These are phyloP conservation scores for Paramecium pentaurelia DNA, from an alignment of 73 alveolate species.

Conservation along the genomic window DNA sequence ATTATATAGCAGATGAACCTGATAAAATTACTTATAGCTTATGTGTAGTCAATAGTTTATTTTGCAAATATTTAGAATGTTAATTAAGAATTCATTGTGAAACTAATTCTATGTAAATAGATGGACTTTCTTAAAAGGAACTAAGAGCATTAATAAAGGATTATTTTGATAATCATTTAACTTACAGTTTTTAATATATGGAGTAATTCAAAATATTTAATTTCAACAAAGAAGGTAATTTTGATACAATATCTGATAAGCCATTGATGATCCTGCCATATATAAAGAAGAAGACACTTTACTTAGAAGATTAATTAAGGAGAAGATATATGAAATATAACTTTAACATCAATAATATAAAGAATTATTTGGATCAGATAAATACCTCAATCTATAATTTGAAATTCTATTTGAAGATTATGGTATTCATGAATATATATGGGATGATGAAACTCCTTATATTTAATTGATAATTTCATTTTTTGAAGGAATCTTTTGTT, in stretches of 20 bases:
- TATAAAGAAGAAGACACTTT: slow-evolving; percentile 8
- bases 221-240: slow-evolving; percentile 4
- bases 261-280: slow-evolving; percentile 4
- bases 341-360: not conserved
- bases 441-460: slow-evolving; percentile 46
- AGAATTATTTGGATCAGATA: slow-evolving; percentile 35
- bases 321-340: not conserved
- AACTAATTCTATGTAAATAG: not conserved
- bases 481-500: slow-evolving; percentile 34
- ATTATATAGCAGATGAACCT: slow-evolving; percentile 41
- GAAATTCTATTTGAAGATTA: slow-evolving; percentile 33
- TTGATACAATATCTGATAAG: not conserved
- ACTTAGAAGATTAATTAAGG: not conserved
- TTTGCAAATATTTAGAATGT: slow-evolving; percentile 3
- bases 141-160: not conserved
- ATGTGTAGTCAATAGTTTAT: slow-evolving; percentile 20
- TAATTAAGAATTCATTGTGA: slow-evolving; percentile 39
- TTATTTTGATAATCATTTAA: not conserved
- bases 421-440: slow-evolving; percentile 26
- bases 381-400: not conserved
- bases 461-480: not conserved
- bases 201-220: not conserved
- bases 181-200: slow-evolving; percentile 21
- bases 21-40: slow-evolving; percentile 6
- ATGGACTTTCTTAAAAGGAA: not conserved